Conservation (phyloP, 345 rosid genomes). For the Pugionium dolabratum region DNA sequence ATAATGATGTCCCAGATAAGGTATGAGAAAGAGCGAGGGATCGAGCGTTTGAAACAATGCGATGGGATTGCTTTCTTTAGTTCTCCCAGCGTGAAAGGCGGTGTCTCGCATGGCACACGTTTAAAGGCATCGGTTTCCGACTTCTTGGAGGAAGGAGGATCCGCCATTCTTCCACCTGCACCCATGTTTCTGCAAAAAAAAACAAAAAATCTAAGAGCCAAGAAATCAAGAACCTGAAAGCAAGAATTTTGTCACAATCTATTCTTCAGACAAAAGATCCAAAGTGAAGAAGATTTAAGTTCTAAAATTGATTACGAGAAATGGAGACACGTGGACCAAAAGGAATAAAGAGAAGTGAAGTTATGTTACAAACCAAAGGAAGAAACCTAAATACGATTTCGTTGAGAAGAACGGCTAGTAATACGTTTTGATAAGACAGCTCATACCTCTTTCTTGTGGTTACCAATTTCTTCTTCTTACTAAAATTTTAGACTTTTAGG, state of each 20-base stretch:
- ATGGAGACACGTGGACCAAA: constrained; percentile 2
- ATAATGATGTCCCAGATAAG: constrained; percentile 56
- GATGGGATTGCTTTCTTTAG: constrained; percentile 86
- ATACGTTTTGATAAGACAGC: constrained; percentile 20
- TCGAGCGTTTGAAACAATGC: constrained; percentile 85
- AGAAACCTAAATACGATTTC: constrained; percentile 13
- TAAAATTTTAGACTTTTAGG: neutral
- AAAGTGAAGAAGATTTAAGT: neutral
- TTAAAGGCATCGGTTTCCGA: constrained; percentile 39
- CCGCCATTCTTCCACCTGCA: constrained; percentile 77
- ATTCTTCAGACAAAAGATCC: neutral
- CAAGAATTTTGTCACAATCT: neutral
- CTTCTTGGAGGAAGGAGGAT: constrained; percentile 45
- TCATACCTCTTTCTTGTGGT: constrained; percentile 19
- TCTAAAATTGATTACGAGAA: constrained; percentile 1
- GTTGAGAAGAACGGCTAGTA: constrained; percentile 23
- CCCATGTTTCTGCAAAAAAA: constrained; percentile 57
- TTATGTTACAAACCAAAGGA: neutral
- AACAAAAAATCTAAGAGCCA: neutral
- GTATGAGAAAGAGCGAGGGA: constrained; percentile 73
- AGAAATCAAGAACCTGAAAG: constrained; percentile 29
- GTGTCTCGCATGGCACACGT: constrained; percentile 64
- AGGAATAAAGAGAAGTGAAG: constrained; percentile 3
- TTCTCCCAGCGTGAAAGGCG: constrained; percentile 69
- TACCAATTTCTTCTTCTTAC: neutral